A percentile compares a stretch with the other conserved stretches of the same genome.
phyloP scores from a whole-genome alignment of 2,329 filamentous ascomycete genomes.

The Xylariaceae sp. region DNA sequence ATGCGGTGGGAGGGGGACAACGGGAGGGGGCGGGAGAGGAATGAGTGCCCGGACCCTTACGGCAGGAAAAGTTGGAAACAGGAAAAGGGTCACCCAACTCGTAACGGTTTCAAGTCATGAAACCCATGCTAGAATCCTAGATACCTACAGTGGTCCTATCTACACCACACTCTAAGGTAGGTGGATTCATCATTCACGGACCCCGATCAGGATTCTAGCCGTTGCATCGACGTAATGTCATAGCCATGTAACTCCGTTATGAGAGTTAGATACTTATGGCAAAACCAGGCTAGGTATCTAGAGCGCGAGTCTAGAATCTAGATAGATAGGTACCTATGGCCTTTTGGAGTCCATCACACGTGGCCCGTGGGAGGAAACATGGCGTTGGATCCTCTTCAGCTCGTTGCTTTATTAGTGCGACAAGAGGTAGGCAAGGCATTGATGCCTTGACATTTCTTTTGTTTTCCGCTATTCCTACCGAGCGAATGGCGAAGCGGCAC shows the following conservation, averaged over 20 bases:
- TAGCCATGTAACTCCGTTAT: neutral
- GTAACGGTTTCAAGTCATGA: constrained; percentile 5
- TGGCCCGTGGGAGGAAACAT: neutral
- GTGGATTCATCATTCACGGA: neutral
- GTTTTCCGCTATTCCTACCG: no score
- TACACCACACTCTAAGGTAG: neutral
- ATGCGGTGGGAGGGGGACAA: constrained; percentile 2
- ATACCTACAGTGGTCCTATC: no score
- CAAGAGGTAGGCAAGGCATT: no score
- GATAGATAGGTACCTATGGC: no score
- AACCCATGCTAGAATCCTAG: constrained; percentile 1
- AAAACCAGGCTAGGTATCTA: neutral
- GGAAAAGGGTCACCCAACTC: neutral
- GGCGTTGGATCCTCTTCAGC: neutral
- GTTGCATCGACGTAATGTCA: constrained; percentile 13
- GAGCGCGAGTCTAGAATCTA: no score
- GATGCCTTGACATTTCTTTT: no score
- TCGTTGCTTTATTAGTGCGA: neutral
- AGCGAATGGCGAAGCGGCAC: neutral
- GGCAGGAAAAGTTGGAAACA: neutral
- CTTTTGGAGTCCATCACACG: constrained; percentile 11
- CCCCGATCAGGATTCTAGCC: constrained; percentile 9
- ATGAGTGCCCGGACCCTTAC: constrained; percentile 2
- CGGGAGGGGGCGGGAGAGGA: neutral
- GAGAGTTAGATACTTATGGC: neutral